Conservation (phyloP, 1,284 basidiomycete genomes). For the Xerocomus minutiporus region DNA sequence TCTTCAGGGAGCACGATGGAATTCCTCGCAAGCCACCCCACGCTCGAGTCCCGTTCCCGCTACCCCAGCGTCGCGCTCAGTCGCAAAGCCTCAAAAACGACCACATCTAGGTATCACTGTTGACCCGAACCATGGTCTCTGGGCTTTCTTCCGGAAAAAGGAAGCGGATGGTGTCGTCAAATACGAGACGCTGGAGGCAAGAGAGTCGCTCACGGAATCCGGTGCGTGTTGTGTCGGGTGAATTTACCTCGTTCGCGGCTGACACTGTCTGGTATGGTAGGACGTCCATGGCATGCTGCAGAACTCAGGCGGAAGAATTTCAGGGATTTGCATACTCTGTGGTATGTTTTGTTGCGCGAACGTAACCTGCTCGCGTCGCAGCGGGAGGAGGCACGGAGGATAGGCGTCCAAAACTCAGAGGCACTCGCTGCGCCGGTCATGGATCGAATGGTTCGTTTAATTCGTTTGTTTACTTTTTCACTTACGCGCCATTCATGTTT, state of each 20-base stretch:
- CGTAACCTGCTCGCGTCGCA: slow-evolving; percentile 89
- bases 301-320: slow-evolving; percentile 89
- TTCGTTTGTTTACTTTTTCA: not conserved
- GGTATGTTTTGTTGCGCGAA: slow-evolving; percentile 87
- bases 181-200: slow-evolving; percentile 47
- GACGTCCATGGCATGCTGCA: slow-evolving; percentile 78
- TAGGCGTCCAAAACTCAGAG: slow-evolving; percentile 44
- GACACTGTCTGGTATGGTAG: slow-evolving; percentile 38
- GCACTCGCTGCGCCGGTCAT: slow-evolving; percentile 33
- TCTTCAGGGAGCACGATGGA: slow-evolving; percentile 20
- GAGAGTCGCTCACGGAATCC: slow-evolving; percentile 33
- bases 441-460: slow-evolving; percentile 36
- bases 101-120: slow-evolving; percentile 43
- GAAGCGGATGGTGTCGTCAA: slow-evolving; percentile 35
- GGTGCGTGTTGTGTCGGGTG: slow-evolving; percentile 32
- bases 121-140: slow-evolving; percentile 64
- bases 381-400: slow-evolving; percentile 65
- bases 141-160: slow-evolving; percentile 66
- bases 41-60: not conserved
- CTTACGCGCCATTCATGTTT: slow-evolving; percentile 3
- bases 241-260: slow-evolving; percentile 3
- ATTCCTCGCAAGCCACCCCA: slow-evolving; percentile 15
- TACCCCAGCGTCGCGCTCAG: not conserved
- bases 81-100: slow-evolving; percentile 30
- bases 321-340: slow-evolving; percentile 86